Conservation (phyloP, 2,329 filamentous ascomycete genomes). For the Fusarium lateritium region DNA sequence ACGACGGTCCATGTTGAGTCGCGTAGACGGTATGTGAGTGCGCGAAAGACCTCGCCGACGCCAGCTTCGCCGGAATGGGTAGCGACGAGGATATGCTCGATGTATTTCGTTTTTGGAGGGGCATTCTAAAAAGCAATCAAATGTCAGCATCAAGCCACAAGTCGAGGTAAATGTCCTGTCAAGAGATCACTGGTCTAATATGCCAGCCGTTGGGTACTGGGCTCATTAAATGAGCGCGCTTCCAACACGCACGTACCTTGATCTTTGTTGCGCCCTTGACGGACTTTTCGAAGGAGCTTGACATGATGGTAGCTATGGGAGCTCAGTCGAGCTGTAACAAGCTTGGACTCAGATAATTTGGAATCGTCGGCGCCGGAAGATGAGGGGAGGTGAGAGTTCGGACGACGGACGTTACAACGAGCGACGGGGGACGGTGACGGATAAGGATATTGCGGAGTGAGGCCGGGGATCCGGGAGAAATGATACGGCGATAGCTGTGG, state of each 20-base stretch:
- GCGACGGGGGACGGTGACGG: constrained; percentile 37
- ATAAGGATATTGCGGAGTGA: constrained; percentile 30
- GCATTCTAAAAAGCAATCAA: constrained; percentile 75
- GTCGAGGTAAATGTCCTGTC: neutral
- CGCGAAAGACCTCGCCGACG: constrained; percentile 95
- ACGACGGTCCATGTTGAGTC: constrained; percentile 99
- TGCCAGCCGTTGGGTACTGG: constrained; percentile 2
- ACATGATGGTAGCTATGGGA: constrained; percentile 66
- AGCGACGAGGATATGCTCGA: constrained; percentile 96
- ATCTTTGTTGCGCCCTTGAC: constrained; percentile 99
- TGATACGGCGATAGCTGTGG: constrained; percentile 24
- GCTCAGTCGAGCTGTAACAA: constrained; percentile 27
- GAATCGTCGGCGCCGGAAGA: constrained; percentile 19
- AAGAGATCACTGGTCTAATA: constrained; percentile 10
- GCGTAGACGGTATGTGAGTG: constrained; percentile 87
- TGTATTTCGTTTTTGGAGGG: constrained; percentile 98
- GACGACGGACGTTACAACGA: constrained; percentile 38
- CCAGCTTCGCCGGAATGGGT: constrained; percentile 96
- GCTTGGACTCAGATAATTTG: constrained; percentile 10
- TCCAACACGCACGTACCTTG: constrained; percentile 72
- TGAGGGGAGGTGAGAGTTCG: constrained; percentile 22
- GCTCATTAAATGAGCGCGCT: constrained; percentile 8
- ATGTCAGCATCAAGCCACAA: constrained; percentile 8
- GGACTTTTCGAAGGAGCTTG: constrained; percentile 96
- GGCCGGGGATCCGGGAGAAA: constrained; percentile 23